Percentiles rank a stretch among this genome's conserved stretches.
These are phyloP conservation scores for Immersiella caudata DNA, from an alignment of 495 filamentous ascomycete genomes.

Conservation along the genomic window DNA sequence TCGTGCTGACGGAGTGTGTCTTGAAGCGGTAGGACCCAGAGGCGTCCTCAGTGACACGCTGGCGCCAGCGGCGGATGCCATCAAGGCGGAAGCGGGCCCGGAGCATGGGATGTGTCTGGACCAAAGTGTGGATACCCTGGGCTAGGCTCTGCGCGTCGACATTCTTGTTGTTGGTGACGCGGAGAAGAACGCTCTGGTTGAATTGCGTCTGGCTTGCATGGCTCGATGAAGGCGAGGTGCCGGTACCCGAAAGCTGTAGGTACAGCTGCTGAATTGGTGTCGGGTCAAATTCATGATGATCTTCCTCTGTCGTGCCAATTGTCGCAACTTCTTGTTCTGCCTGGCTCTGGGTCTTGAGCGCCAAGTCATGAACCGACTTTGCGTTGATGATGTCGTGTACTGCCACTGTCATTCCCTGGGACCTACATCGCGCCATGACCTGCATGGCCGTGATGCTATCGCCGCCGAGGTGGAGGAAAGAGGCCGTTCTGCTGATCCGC, in stretches of 20 bases:
- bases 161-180: constrained; percentile 41
- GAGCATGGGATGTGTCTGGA: constrained; percentile 65
- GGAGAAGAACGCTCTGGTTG: constrained; percentile 63
- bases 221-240: constrained; percentile 14
- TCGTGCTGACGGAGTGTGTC: constrained; percentile 26
- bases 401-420: constrained; percentile 23
- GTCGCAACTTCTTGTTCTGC: neutral
- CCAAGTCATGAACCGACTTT: constrained; percentile 30
- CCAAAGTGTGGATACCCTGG: constrained; percentile 51
- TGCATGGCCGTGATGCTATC: constrained; percentile 41
- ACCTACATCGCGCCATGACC: constrained; percentile 28
- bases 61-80: constrained; percentile 29
- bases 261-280: constrained; percentile 66
- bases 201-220: constrained; percentile 55
- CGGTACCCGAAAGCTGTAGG: constrained; percentile 41
- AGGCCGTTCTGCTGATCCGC: constrained; percentile 39
- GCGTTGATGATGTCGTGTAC: constrained; percentile 30
- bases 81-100: constrained; percentile 54
- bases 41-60: constrained; percentile 34
- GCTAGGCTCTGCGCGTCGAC: constrained; percentile 41
- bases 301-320: constrained; percentile 12
- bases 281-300: constrained; percentile 39
- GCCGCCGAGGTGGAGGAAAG: constrained; percentile 37
- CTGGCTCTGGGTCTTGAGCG: constrained; percentile 19
- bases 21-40: constrained; percentile 30